Evolutionary conservation across 345 rosid genomes (phyloP).

Genomic region (Arabis alpina): DNA sequence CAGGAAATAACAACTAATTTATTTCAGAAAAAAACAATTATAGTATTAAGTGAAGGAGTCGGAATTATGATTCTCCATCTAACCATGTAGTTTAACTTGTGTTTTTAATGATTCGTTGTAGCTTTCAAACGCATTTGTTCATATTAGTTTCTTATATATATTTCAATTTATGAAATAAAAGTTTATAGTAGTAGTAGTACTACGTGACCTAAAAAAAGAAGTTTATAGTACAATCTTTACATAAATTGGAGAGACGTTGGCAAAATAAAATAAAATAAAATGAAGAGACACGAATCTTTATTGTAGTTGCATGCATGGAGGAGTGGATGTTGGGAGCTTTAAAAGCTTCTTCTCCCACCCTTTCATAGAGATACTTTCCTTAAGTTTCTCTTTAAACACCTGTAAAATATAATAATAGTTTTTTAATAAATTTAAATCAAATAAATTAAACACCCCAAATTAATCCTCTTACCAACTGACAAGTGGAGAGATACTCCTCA

Average conservation of each 20-base stretch:
- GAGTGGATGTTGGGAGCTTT: constrained; percentile 35
- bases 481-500: too few species aligned
- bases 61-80: constrained; percentile 27
- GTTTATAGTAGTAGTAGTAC: constrained; percentile 26
- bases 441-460: too few species aligned
- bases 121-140: constrained; percentile 23
- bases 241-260: constrained; percentile 11
- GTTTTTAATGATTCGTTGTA: constrained; percentile 12
- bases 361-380: too few species aligned
- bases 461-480: too few species aligned
- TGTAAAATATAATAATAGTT: too few species aligned
- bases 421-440: too few species aligned
- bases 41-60: constrained; percentile 3
- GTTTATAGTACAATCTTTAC: constrained; percentile 17
- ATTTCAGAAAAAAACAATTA: constrained; percentile 32
- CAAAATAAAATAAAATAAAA: neutral
- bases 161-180: constrained; percentile 15
- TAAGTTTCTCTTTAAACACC: too few species aligned
- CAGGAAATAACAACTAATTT: constrained; percentile 42
- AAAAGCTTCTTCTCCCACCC: constrained; percentile 18
- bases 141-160: neutral
- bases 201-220: constrained; percentile 2
- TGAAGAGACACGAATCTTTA: constrained; percentile 30
- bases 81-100: constrained; percentile 18
- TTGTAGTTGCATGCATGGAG: constrained; percentile 36